Percentiles rank a stretch among this genome's conserved stretches.
Conservation (phyloP, 2,329 filamentous ascomycete genomes). For the Exophiala dermatitidis region DNA sequence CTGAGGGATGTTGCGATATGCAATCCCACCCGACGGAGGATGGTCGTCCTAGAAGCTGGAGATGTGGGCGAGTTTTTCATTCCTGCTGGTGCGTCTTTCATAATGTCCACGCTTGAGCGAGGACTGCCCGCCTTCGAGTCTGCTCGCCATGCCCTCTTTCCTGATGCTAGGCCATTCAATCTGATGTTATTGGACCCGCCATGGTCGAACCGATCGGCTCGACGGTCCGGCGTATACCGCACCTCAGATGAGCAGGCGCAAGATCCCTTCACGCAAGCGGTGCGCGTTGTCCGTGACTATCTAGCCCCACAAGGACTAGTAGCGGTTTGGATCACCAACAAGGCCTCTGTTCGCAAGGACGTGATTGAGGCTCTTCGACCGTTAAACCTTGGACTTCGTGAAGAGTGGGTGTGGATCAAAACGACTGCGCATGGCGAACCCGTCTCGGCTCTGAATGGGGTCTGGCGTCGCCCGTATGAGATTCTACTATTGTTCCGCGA, state of each 20-base stretch:
- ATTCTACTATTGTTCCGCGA: constrained; percentile 46
- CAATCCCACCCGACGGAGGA: constrained; percentile 2
- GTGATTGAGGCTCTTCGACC: constrained; percentile 43
- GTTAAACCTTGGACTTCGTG: constrained; percentile 45
- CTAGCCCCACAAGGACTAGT: constrained; percentile 39
- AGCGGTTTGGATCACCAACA: constrained; percentile 58
- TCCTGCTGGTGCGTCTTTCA: constrained; percentile 45
- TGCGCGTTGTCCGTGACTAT: constrained; percentile 41
- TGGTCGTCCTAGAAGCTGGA: constrained; percentile 10
- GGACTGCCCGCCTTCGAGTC: constrained; percentile 30
- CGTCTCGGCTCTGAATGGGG: constrained; percentile 44
- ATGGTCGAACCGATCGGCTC: constrained; percentile 56
- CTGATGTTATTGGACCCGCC: constrained; percentile 57
- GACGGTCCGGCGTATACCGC: constrained; percentile 45
- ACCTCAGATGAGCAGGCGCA: constrained; percentile 28
- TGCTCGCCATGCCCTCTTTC: constrained; percentile 14
- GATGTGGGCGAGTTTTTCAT: constrained; percentile 36
- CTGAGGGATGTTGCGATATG: constrained; percentile 11
- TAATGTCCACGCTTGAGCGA: constrained; percentile 37
- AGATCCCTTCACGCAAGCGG: constrained; percentile 32
- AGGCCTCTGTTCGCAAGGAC: constrained; percentile 42
- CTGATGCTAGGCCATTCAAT: constrained; percentile 41
- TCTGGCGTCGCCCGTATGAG: constrained; percentile 58
- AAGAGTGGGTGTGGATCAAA: constrained; percentile 62
- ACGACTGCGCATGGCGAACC: constrained; percentile 48